phyloP scores from a whole-genome alignment of 2,329 filamentous ascomycete genomes.

The Dissoconium aciculare region DNA sequence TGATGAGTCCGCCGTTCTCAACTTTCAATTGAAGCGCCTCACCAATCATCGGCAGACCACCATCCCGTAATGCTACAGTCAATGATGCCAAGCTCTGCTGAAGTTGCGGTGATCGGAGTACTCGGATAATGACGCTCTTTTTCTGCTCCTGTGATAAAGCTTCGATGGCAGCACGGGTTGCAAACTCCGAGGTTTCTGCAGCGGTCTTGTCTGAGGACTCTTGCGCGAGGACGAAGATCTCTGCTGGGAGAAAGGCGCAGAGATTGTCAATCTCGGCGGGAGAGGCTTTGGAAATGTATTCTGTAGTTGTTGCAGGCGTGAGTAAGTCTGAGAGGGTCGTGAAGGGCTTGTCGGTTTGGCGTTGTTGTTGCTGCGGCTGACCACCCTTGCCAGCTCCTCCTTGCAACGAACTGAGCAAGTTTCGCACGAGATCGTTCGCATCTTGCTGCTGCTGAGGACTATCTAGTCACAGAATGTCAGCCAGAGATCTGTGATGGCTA shows the following conservation, averaged over 20 bases:
- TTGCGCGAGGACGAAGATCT: constrained; percentile 62
- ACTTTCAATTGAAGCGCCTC: constrained; percentile 72
- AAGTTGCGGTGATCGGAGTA: constrained; percentile 81
- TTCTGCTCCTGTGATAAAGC: constrained; percentile 64
- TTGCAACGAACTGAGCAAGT: constrained; percentile 73
- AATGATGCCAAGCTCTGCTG: constrained; percentile 71
- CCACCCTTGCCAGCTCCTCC: constrained; percentile 33
- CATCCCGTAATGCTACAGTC: constrained; percentile 76
- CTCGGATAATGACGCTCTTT: constrained; percentile 62
- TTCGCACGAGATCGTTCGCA: constrained; percentile 65
- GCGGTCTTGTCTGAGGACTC: constrained; percentile 43
- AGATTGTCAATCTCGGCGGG: constrained; percentile 54
- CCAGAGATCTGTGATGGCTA: constrained; percentile 1
- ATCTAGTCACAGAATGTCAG: constrained; percentile 11
- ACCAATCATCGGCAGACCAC: constrained; percentile 76
- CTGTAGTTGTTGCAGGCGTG: constrained; percentile 59
- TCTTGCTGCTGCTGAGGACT: constrained; percentile 39
- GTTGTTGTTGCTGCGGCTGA: constrained; percentile 25
- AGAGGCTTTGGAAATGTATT: constrained; percentile 56
- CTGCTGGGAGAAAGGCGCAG: constrained; percentile 62
- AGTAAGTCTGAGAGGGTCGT: constrained; percentile 80
- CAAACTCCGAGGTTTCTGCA: constrained; percentile 44
- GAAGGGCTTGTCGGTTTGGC: constrained; percentile 49
- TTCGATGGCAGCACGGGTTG: constrained; percentile 56
- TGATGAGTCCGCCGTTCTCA: constrained; percentile 68